These are phyloP conservation scores for Candida smagusa DNA, from an alignment of 1,139 yeast species.

Conservation along the genomic window DNA sequence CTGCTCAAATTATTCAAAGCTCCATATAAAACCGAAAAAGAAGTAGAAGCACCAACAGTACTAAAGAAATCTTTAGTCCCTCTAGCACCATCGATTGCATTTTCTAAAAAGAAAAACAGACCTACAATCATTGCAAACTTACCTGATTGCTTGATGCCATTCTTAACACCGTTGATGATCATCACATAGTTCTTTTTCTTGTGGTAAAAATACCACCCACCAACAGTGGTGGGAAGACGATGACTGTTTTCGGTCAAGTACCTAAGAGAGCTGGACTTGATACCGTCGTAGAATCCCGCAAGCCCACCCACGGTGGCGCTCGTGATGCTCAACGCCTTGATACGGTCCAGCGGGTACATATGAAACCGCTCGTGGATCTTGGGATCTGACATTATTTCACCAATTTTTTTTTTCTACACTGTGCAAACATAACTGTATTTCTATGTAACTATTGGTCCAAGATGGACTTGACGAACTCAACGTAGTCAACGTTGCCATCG, in stretches of 20 bases:
- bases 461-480: constrained; percentile 89
- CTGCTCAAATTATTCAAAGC: constrained; percentile 39
- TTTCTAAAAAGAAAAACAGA: constrained; percentile 60
- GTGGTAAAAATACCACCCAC: constrained; percentile 90
- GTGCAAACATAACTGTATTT: background rate
- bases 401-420: constrained; percentile 1
- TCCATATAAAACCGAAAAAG: constrained; percentile 54
- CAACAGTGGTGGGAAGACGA: constrained; percentile 70
- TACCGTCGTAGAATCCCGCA: constrained; percentile 64
- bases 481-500: constrained; percentile 94
- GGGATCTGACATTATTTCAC: constrained; percentile 3
- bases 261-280: constrained; percentile 51
- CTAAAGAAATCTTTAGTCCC: constrained; percentile 55
- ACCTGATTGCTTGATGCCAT: constrained; percentile 41
- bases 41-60: constrained; percentile 54
- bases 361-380: constrained; percentile 37
- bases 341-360: constrained; percentile 34
- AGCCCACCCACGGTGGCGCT: constrained; percentile 57
- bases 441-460: constrained; percentile 64
- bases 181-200: constrained; percentile 80
- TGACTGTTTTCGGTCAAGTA: constrained; percentile 82
- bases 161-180: constrained; percentile 49
- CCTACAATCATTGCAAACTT: constrained; percentile 49
- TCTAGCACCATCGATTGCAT: constrained; percentile 51
- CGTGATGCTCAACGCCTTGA: constrained; percentile 29